A percentile compares a stretch with the other conserved stretches of the same genome.
These are phyloP conservation scores for Capronia epimyces DNA, from an alignment of 2,329 filamentous ascomycete species.

Conservation along the genomic window DNA sequence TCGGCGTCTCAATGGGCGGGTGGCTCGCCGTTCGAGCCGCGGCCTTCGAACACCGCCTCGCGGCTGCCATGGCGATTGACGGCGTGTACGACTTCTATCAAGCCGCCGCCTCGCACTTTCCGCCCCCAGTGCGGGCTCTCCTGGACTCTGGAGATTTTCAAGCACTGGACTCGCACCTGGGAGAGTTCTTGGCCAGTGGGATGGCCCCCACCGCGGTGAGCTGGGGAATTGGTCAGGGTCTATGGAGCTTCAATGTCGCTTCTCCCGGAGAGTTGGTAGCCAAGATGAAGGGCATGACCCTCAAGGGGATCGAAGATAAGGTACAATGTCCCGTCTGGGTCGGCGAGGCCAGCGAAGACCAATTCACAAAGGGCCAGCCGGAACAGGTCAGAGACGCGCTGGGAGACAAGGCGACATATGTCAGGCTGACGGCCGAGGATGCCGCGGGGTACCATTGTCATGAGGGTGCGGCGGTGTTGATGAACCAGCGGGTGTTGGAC, in stretches of 20 bases:
- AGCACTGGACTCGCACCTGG: not conserved
- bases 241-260: conserved; percentile 33
- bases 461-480: conserved; percentile 21
- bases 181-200: not conserved
- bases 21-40: conserved; percentile 40
- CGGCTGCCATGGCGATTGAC: conserved; percentile 39
- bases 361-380: conserved; percentile 25
- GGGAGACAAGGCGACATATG: conserved; percentile 25
- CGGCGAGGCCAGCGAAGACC: conserved; percentile 27
- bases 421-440: conserved; percentile 19
- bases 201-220: conserved; percentile 22
- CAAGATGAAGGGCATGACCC: conserved; percentile 17
- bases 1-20: conserved; percentile 43
- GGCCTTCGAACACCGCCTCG: conserved; percentile 42
- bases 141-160: not conserved
- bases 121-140: not conserved
- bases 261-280: conserved; percentile 31
- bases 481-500: not conserved
- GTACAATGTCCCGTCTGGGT: conserved; percentile 30
- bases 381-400: conserved; percentile 21
- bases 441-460: conserved; percentile 29
- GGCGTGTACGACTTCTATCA: conserved; percentile 27
- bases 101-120: not conserved
- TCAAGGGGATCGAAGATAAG: conserved; percentile 23
- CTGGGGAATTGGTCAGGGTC: conserved; percentile 35